Conservation (phyloP, 106 monocot genomes). For the Triglochin maritima region DNA sequence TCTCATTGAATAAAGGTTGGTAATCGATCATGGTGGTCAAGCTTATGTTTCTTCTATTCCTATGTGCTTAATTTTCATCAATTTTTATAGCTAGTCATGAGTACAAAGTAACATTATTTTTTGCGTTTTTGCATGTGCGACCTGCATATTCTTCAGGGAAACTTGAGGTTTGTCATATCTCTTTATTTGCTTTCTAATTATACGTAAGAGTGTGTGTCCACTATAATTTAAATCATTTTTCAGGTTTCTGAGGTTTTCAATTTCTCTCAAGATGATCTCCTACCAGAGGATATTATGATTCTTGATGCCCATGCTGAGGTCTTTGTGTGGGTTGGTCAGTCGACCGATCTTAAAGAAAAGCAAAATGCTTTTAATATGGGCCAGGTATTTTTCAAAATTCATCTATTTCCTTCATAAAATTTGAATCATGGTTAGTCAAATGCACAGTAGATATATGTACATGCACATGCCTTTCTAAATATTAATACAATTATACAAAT, state of each 20-base stretch:
- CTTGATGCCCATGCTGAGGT: slow-evolving; percentile 83
- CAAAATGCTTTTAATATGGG: slow-evolving; percentile 71
- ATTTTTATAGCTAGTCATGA: neutral
- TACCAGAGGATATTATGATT: slow-evolving; percentile 85
- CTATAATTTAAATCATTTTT: neutral
- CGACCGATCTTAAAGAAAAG: slow-evolving; percentile 71
- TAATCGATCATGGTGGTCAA: neutral
- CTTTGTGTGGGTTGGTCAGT: slow-evolving; percentile 95
- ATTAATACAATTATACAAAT: too few species aligned
- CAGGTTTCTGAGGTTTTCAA: slow-evolving; percentile 79
- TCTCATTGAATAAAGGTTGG: slow-evolving; percentile 67
- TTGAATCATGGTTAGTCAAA: too few species aligned
- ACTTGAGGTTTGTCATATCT: slow-evolving; percentile 50
- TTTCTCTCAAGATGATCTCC: slow-evolving; percentile 85
- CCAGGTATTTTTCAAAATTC: slow-evolving; percentile 19
- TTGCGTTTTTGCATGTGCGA: slow-evolving; percentile 3
- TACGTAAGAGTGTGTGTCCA: neutral
- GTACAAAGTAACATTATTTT: neutral
- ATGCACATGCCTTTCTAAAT: too few species aligned
- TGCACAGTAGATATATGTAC: too few species aligned
- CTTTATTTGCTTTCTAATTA: neutral
- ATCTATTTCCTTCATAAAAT: neutral
- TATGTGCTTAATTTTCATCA: neutral
- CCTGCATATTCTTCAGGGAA: slow-evolving; percentile 47
- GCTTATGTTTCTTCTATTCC: neutral